Base-by-base conservation (phyloP, 495 filamentous ascomycete species). In the Annulohypoxylon bovei region DNA sequence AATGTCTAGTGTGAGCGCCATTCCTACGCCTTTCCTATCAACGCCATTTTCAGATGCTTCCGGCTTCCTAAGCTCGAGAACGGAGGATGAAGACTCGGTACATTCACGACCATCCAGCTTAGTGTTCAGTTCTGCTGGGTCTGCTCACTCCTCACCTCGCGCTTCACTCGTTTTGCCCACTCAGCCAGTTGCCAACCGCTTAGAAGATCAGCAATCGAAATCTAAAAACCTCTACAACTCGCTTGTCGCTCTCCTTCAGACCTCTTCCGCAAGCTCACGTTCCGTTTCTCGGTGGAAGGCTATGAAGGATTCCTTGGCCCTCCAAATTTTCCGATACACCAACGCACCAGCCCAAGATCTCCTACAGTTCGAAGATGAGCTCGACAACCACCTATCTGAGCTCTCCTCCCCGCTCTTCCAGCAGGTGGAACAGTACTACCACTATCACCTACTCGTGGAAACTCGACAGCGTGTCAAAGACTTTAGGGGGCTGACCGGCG, bases 311-410 rank as follows among this genome's bases (percentile, higher is more conserved):
- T 73, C 83, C 0, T 67, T 86, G 9, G 83, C 85, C 6, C 75
- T 87, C 47, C 81, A 87, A 72, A 86, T 87, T 6, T 80, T 87
- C 67, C 82, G 85, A 28, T 83, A 76, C 52, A 82, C 82, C 62
- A 80, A 83, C 32, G 79, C 80, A 14, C 80, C 83, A 7, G 76
- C 81, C 2, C 65, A 76, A 18, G 76, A 77, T 5, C 78, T 85
- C 7, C 75, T 79, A 6, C 77, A 78, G 11, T 83, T 88, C 50
- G 85, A 88, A 61, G 66, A 72, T 4, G 77, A 81, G 27, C 76
- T 86, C 5, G 74, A 73, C 3, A 66, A 64, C 6, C 74, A 75
- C 39, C 76, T 81, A 61, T 75, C 74, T 7, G 71, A 83, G 30
- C 53, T 75, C 37, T 66, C 77, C 9, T 65, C 75, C 23, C 71